Evolutionary conservation across 306 rosid genomes (phyloP).

Genomic region (Casuarina glauca): DNA sequence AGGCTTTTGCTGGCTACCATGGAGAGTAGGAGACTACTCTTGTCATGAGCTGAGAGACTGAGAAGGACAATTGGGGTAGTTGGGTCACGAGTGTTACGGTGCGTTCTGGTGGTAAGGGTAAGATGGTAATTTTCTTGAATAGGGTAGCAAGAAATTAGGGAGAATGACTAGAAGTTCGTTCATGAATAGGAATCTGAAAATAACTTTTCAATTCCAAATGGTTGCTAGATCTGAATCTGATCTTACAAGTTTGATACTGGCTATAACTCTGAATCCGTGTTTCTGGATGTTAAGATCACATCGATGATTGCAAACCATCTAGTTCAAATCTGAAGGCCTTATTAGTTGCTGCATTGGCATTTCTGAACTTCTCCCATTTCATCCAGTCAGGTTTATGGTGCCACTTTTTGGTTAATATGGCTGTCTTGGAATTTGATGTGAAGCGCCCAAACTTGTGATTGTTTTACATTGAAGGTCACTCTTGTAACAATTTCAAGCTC

Average conservation of each 20-base stretch:
- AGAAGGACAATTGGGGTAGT: no score
- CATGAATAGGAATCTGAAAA: no score
- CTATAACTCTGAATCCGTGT: no score
- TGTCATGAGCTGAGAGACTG: no score
- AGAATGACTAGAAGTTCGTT: no score
- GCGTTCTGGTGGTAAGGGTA: no score
- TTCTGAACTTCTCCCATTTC: not conserved
- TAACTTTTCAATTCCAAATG: no score
- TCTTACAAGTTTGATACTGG: no score
- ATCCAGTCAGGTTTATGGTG: not conserved
- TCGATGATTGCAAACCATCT: slow-evolving; percentile 8
- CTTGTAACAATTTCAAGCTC: slow-evolving; percentile 7
- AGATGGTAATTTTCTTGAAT: no score
- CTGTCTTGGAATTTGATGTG: slow-evolving; percentile 1
- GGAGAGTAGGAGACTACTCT: slow-evolving; percentile 26
- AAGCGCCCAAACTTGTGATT: not conserved
- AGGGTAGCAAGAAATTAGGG: no score
- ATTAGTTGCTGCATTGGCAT: not conserved
- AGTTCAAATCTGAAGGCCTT: not conserved
- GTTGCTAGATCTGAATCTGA: no score
- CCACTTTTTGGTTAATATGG: not conserved
- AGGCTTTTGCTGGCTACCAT: slow-evolving; percentile 9
- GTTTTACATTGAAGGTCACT: not conserved
- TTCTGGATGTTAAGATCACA: not conserved
- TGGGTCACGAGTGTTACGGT: no score